Conservation (phyloP, 257 asterid species). For the Salvia splendens region DNA sequence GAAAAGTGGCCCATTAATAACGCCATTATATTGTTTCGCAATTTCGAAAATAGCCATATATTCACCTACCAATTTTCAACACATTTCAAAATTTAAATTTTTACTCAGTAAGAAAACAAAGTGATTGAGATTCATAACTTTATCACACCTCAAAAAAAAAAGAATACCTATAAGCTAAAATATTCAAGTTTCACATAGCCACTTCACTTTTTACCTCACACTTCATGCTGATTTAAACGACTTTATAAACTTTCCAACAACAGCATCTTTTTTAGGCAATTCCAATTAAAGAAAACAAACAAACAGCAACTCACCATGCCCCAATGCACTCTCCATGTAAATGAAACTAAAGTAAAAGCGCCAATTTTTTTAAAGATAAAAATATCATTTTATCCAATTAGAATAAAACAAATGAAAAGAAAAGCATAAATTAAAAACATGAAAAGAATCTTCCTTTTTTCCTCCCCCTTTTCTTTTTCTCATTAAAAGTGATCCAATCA, state of each 20-base stretch:
- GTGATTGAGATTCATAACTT: too few species aligned
- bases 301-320: constrained; percentile 1
- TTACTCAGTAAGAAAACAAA: too few species aligned
- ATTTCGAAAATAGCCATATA: too few species aligned
- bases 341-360: constrained; percentile 34
- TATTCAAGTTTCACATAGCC: too few species aligned
- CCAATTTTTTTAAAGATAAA: background rate
- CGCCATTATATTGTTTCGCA: too few species aligned
- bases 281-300: constrained; percentile 27
- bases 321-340: constrained; percentile 29
- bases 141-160: too few species aligned
- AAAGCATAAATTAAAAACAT: constrained; percentile 7
- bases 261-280: constrained; percentile 20
- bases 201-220: too few species aligned
- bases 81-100: too few species aligned
- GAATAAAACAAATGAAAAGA: constrained; percentile 18
- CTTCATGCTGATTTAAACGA: background rate
- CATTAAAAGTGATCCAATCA: constrained; percentile 32
- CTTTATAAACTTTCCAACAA: background rate
- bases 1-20: too few species aligned
- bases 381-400: background rate
- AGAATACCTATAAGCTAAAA: too few species aligned
- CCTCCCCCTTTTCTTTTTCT: background rate
- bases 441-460: background rate
- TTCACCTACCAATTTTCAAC: too few species aligned